Evolutionary conservation across 768 basidiomycete species (phyloP).

Genomic region (Botryobasidium botryosum): DNA sequence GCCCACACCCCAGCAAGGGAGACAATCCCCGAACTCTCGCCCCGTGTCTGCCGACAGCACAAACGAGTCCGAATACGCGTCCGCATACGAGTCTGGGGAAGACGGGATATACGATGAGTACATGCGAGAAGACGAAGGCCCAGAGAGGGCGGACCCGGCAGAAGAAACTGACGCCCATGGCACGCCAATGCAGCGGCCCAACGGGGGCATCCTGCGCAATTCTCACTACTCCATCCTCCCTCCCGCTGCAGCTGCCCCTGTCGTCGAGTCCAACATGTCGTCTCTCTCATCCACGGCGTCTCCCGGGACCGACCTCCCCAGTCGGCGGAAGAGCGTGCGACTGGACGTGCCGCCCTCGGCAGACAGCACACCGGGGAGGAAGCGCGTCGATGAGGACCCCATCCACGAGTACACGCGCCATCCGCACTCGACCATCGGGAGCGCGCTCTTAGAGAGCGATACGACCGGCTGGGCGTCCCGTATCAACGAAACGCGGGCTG

Average conservation of each 20-base stretch:
- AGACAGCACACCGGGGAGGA: constrained; percentile 27
- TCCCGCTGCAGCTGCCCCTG: too few species aligned
- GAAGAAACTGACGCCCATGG: too few species aligned
- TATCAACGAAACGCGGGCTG: constrained; percentile 8
- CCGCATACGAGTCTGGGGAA: not conserved
- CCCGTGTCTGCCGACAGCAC: too few species aligned
- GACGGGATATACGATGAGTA: not conserved
- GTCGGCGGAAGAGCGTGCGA: constrained; percentile 52
- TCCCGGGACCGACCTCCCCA: constrained; percentile 7
- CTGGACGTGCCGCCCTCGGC: constrained; percentile 46
- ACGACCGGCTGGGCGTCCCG: not conserved
- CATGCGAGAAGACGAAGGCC: constrained; percentile 13
- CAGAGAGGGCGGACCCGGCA: constrained; percentile 10
- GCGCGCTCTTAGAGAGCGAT: not conserved
- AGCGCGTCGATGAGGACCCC: not conserved
- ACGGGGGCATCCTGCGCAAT: too few species aligned
- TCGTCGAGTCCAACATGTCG: too few species aligned
- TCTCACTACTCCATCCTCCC: too few species aligned
- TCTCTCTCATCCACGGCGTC: constrained; percentile 16
- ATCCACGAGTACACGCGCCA: not conserved
- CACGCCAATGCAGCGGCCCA: too few species aligned
- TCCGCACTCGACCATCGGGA: not conserved
- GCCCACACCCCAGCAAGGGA: too few species aligned
- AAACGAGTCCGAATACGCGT: too few species aligned
- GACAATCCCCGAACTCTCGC: too few species aligned